A percentile compares a stretch with the other conserved stretches of the same genome.
These are phyloP conservation scores for Metarhizium humberi DNA, from an alignment of 2,329 filamentous ascomycete species.

Conservation along the genomic window DNA sequence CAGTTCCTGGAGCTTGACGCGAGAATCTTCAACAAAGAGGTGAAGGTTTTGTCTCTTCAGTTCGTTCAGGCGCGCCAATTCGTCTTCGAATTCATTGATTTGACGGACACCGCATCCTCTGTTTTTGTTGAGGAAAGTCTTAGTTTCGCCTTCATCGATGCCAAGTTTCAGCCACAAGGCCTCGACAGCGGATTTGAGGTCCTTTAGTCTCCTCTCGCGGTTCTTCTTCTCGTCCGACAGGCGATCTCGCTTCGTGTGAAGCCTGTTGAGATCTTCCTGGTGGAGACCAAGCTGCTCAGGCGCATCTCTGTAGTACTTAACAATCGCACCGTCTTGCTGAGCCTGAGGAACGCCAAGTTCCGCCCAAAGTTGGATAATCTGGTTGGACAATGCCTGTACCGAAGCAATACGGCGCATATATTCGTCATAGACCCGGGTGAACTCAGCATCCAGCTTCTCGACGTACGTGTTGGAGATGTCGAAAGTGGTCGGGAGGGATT, in stretches of 20 bases:
- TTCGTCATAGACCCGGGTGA: conserved; percentile 91
- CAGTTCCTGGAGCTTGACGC: conserved; percentile 82
- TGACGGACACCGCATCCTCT: conserved; percentile 83
- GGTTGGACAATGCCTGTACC: conserved; percentile 66
- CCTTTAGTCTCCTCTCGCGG: conserved; percentile 67
- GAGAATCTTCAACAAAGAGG: conserved; percentile 89
- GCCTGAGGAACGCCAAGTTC: conserved; percentile 91
- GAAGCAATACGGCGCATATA: conserved; percentile 74
- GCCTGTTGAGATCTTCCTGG: conserved; percentile 68
- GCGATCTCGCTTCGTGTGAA: conserved; percentile 69
- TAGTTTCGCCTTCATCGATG: conserved; percentile 73
- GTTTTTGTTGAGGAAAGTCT: conserved; percentile 76
- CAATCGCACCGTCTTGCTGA: conserved; percentile 79
- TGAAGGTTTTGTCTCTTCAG: conserved; percentile 93
- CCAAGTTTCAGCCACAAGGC: conserved; percentile 81
- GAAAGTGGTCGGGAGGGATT: conserved; percentile 71
- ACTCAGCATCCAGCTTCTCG: conserved; percentile 77
- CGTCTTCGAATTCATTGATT: conserved; percentile 94
- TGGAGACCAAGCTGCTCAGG: conserved; percentile 93
- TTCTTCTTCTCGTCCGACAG: conserved; percentile 80
- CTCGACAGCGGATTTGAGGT: conserved; percentile 71
- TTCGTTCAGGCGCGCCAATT: conserved; percentile 77
- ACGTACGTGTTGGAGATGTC: conserved; percentile 90
- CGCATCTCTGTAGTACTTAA: conserved; percentile 80
- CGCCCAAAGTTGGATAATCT: conserved; percentile 91